phyloP scores from a whole-genome alignment of 768 basidiomycete species.

The Pulveroboletus frians region DNA sequence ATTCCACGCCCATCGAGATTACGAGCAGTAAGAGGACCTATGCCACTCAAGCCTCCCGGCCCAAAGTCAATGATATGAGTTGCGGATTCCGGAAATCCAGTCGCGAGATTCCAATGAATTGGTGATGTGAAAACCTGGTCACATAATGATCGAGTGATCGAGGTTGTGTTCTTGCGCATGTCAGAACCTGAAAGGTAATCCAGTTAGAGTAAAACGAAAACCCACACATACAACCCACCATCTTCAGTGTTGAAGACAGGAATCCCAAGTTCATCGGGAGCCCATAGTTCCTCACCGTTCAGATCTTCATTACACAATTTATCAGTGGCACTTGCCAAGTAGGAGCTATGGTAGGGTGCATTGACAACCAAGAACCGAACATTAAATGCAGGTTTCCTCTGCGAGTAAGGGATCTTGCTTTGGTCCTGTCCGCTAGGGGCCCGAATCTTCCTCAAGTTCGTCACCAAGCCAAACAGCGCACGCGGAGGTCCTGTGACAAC shows the following conservation, averaged over 20 bases:
- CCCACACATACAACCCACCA: slow-evolving; percentile 49
- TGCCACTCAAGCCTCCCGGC: slow-evolving; percentile 89
- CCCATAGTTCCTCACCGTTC: slow-evolving; percentile 74
- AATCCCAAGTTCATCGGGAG: slow-evolving; percentile 60
- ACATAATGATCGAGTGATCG: slow-evolving; percentile 82
- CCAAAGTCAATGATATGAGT: slow-evolving; percentile 98
- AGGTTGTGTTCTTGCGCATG: slow-evolving; percentile 60
- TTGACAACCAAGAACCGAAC: slow-evolving; percentile 92
- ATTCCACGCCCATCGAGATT: slow-evolving; percentile 94
- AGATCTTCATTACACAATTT: slow-evolving; percentile 75
- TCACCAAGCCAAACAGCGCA: slow-evolving; percentile 91
- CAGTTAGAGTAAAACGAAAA: slow-evolving; percentile 19
- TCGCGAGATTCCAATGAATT: slow-evolving; percentile 91
- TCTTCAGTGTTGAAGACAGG: slow-evolving; percentile 91
- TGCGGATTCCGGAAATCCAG: slow-evolving; percentile 81
- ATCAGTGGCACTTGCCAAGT: slow-evolving; percentile 70
- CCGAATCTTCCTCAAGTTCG: slow-evolving; percentile 82
- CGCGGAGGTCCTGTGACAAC: slow-evolving; percentile 91
- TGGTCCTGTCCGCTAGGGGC: slow-evolving; percentile 87
- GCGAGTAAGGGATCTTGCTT: slow-evolving; percentile 89
- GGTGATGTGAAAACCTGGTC: slow-evolving; percentile 90
- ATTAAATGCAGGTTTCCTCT: slow-evolving; percentile 90
- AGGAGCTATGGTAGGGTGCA: slow-evolving; percentile 93
- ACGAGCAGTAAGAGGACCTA: slow-evolving; percentile 83
- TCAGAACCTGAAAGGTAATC: slow-evolving; percentile 61